Evolutionary conservation across 2,329 filamentous ascomycete species (phyloP).

Genomic region (Hymenoscyphus infarciens): DNA sequence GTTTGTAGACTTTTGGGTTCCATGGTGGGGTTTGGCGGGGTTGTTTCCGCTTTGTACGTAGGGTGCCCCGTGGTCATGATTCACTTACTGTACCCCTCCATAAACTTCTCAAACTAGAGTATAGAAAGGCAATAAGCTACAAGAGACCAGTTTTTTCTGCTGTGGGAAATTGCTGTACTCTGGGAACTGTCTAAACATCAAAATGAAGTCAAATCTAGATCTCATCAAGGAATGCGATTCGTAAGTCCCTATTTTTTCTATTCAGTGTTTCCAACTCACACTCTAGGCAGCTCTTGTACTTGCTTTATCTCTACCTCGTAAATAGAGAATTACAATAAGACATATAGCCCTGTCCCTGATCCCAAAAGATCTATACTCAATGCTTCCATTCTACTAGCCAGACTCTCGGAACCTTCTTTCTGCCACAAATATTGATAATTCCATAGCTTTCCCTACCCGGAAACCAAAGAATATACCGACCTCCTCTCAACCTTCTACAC

Average conservation of each 20-base stretch:
- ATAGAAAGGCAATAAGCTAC: no score
- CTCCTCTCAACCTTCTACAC: constrained; percentile 63
- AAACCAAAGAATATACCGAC: constrained; percentile 53
- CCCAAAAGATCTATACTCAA: neutral
- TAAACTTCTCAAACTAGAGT: neutral
- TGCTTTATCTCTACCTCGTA: neutral
- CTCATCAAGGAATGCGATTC: constrained; percentile 51
- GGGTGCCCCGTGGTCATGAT: neutral
- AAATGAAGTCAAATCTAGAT: constrained; percentile 44
- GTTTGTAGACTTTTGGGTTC: constrained; percentile 1
- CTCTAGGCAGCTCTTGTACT: neutral
- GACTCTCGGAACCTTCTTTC: neutral
- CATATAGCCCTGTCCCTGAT: neutral
- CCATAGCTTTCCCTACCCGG: constrained; percentile 72
- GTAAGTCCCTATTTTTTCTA: constrained; percentile 39
- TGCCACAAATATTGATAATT: constrained; percentile 13
- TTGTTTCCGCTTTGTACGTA: neutral
- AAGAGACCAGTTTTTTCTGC: neutral
- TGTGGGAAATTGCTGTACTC: neutral
- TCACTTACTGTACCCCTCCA: no score
- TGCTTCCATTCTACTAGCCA: neutral
- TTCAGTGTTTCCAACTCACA: neutral
- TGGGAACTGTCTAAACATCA: neutral
- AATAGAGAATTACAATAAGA: no score
- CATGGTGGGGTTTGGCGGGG: neutral